Evolutionary conservation across 2,329 filamentous ascomycete species (phyloP).

Genomic region (Trichoderma arundinaceum): DNA sequence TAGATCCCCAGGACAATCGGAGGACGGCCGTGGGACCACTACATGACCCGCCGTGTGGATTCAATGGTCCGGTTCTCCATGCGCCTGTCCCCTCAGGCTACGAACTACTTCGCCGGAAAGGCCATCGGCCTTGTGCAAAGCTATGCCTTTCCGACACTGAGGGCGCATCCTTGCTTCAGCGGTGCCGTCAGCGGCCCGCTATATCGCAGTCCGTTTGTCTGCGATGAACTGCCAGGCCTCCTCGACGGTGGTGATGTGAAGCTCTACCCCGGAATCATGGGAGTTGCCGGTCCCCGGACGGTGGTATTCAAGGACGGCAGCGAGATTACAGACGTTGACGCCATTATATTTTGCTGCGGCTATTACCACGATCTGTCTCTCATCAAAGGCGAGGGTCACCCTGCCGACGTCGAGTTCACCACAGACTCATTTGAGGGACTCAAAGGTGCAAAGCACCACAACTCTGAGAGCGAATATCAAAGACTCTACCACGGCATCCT

Average conservation of each 20-base stretch:
- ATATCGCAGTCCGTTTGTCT: conserved; percentile 40
- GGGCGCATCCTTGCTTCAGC: conserved; percentile 19
- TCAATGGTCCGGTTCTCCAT: conserved; percentile 8
- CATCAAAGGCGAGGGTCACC: conserved; percentile 40
- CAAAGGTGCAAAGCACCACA: conserved; percentile 35
- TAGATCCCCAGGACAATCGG: conserved; percentile 25
- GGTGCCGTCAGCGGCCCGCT: conserved; percentile 27
- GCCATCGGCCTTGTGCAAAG: conserved; percentile 26
- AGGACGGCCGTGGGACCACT: conserved; percentile 25
- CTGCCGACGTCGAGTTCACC: conserved; percentile 38
- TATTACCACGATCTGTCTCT: conserved; percentile 43
- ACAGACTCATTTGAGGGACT: conserved; percentile 39
- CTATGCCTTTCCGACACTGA: conserved; percentile 19
- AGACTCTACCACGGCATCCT: conserved; percentile 42
- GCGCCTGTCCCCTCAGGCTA: conserved; percentile 12
- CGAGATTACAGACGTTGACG: conserved; percentile 43
- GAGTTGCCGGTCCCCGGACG: conserved; percentile 40
- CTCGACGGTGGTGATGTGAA: conserved; percentile 40
- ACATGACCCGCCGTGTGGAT: conserved; percentile 21
- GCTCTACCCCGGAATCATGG: conserved; percentile 39
- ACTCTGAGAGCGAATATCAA: conserved; percentile 37
- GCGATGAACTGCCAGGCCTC: conserved; percentile 40
- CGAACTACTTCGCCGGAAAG: conserved; percentile 24
- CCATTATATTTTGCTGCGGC: conserved; percentile 44
- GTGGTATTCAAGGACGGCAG: conserved; percentile 41